Evolutionary conservation across 1,284 basidiomycete genomes (phyloP).

Genomic region (Rhodotorula sp.): DNA sequence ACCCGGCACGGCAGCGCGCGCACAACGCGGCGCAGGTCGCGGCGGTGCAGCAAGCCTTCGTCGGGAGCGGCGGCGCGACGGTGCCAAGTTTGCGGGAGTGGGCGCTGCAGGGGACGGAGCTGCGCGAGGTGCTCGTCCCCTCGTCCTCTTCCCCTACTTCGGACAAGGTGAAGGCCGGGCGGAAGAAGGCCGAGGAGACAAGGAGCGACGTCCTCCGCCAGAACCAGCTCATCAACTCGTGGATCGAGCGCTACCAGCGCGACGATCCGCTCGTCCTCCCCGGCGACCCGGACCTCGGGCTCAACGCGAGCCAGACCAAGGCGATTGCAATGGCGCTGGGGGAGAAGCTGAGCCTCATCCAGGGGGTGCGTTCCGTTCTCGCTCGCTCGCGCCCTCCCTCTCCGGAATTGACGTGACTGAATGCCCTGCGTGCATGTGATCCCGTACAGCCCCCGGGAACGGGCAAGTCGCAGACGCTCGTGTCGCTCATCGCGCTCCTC

Average conservation of each 20-base stretch:
- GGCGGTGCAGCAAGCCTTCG: slow-evolving; percentile 7
- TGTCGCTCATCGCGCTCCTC: slow-evolving; percentile 77
- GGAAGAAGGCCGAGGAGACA: not conserved
- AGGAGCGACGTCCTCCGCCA: slow-evolving; percentile 16
- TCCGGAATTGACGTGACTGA: not conserved
- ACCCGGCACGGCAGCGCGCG: slow-evolving; percentile 28
- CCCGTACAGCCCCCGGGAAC: slow-evolving; percentile 80
- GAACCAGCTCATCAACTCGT: slow-evolving; percentile 49
- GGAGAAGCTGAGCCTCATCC: slow-evolving; percentile 74
- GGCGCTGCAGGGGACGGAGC: slow-evolving; percentile 35
- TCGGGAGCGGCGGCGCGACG: not conserved
- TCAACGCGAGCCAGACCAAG: slow-evolving; percentile 77
- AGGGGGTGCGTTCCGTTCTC: slow-evolving; percentile 65
- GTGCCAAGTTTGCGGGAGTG: slow-evolving; percentile 19
- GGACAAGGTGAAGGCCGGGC: not conserved
- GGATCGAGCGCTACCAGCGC: slow-evolving; percentile 54
- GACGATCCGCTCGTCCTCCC: slow-evolving; percentile 65
- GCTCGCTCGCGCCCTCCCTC: slow-evolving; percentile 11
- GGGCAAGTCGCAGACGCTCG: slow-evolving; percentile 89
- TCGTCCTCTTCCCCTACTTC: not conserved
- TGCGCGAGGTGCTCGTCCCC: slow-evolving; percentile 34
- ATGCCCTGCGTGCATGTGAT: slow-evolving; percentile 2
- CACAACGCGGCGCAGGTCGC: slow-evolving; percentile 23
- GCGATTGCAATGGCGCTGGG: slow-evolving; percentile 87
- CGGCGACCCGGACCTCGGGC: slow-evolving; percentile 72